phyloP scores from a whole-genome alignment of 75 land plant species.

The Isoetes taiwanensis region DNA sequence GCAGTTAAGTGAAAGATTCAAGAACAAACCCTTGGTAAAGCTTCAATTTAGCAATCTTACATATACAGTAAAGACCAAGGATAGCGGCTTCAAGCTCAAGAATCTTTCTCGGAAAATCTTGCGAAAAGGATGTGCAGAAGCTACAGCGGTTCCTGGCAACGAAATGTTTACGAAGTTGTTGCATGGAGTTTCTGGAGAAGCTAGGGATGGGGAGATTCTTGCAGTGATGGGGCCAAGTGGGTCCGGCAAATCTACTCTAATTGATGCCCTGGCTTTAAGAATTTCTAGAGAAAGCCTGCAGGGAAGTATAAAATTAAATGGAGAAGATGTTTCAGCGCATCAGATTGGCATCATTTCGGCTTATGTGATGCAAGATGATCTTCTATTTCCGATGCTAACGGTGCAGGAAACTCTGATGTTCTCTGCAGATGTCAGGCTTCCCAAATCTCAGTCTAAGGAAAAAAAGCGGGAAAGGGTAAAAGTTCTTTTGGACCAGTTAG shows the following conservation, averaged over 20 bases:
- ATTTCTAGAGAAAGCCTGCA: slow-evolving; percentile 45
- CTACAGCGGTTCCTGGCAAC: no score
- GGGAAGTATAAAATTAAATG: slow-evolving; percentile 44
- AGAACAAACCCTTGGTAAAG: no score
- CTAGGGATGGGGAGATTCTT: slow-evolving; percentile 37
- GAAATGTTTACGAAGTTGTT: no score
- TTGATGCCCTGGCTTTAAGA: slow-evolving; percentile 53
- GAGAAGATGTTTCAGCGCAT: slow-evolving; percentile 30
- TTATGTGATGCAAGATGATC: slow-evolving; percentile 82
- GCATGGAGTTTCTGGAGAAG: slow-evolving; percentile 40
- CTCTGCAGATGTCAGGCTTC: slow-evolving; percentile 56
- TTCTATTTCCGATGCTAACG: slow-evolving; percentile 64
- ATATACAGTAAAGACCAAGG: no score
- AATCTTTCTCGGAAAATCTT: no score
- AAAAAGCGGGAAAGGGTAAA: slow-evolving; percentile 43
- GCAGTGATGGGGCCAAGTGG: slow-evolving; percentile 77
- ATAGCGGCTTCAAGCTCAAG: no score
- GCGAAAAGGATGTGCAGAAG: no score
- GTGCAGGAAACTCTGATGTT: slow-evolving; percentile 69
- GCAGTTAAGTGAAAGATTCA: no score
- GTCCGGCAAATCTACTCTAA: slow-evolving; percentile 57
- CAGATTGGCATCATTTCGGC: slow-evolving; percentile 49
- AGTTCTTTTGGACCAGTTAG: slow-evolving; percentile 53
- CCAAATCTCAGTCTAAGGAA: slow-evolving; percentile 7
- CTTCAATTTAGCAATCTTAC: no score